phyloP scores from a whole-genome alignment of 2,329 filamentous ascomycete species.

The Aureobasidium sp. region DNA sequence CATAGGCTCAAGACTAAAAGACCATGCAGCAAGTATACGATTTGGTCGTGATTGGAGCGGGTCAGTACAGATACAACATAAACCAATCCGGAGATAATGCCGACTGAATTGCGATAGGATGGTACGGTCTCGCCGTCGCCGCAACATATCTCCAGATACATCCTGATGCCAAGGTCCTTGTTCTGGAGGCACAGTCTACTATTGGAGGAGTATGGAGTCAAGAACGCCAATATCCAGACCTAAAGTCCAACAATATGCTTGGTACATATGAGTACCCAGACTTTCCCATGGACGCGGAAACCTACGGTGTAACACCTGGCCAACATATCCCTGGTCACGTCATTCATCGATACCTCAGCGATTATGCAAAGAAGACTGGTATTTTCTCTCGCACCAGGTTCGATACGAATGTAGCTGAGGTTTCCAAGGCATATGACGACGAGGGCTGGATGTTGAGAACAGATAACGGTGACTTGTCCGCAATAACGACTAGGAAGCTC shows the following conservation, averaged over 20 bases:
- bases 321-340: slow-evolving; percentile 66
- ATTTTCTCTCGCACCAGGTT: slow-evolving; percentile 56
- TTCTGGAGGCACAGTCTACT: slow-evolving; percentile 46
- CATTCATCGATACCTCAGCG: slow-evolving; percentile 63
- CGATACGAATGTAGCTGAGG: slow-evolving; percentile 50
- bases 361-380: slow-evolving; percentile 60
- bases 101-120: slow-evolving; percentile 31
- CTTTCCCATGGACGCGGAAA: slow-evolving; percentile 68
- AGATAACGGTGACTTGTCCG: not conserved
- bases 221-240: slow-evolving; percentile 70
- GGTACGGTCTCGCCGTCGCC: slow-evolving; percentile 52
- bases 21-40: slow-evolving; percentile 28
- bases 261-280: slow-evolving; percentile 80
- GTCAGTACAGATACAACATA: slow-evolving; percentile 38
- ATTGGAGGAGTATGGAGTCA: slow-evolving; percentile 77
- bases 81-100: not conserved
- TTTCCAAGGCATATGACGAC: not conserved
- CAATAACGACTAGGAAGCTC: slow-evolving; percentile 48
- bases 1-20: not conserved
- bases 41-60: slow-evolving; percentile 50
- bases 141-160: slow-evolving; percentile 55
- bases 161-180: slow-evolving; percentile 42
- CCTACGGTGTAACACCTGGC: slow-evolving; percentile 53
- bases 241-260: slow-evolving; percentile 79
- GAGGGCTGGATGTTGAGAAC: slow-evolving; percentile 28